A percentile compares a stretch with the other conserved stretches of the same genome.
phyloP scores from a whole-genome alignment of 2,329 filamentous ascomycete genomes.

The Nigrospora oryzae region DNA sequence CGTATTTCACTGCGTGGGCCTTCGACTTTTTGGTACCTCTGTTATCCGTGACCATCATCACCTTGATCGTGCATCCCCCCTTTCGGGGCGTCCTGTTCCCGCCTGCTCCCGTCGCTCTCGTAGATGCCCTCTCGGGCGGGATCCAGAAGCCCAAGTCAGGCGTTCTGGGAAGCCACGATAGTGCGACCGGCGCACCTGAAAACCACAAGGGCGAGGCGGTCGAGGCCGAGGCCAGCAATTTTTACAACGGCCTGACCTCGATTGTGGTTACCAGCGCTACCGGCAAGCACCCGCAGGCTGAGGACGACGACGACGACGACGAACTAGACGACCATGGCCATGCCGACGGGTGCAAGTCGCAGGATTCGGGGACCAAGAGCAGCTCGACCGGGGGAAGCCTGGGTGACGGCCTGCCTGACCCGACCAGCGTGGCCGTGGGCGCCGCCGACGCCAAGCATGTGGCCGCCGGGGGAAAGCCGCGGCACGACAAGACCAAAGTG shows the following conservation, averaged over 20 bases:
- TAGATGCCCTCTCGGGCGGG: conserved; percentile 61
- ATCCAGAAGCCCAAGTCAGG: conserved; percentile 71
- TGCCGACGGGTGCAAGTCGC: no score
- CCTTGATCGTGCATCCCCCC: conserved; percentile 57
- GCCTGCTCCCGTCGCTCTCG: conserved; percentile 66
- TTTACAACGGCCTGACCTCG: conserved; percentile 65
- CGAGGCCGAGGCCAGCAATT: conserved; percentile 74
- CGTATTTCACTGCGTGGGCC: conserved; percentile 57
- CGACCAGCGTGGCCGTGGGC: conserved; percentile 25
- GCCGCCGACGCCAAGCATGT: conserved; percentile 31
- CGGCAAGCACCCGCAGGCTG: conserved; percentile 65
- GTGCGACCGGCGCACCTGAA: conserved; percentile 73
- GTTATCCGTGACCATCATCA: conserved; percentile 48
- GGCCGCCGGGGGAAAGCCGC: conserved; percentile 36
- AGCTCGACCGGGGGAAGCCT: no score
- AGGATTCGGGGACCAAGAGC: not conserved
- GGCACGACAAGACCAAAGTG: conserved; percentile 68
- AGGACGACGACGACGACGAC: conserved; percentile 33
- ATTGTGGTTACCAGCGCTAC: conserved; percentile 68
- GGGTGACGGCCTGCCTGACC: conserved; percentile 20
- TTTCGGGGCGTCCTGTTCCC: conserved; percentile 62
- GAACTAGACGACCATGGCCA: conserved; percentile 4
- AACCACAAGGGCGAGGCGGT: conserved; percentile 77
- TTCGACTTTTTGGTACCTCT: conserved; percentile 63
- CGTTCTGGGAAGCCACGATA: conserved; percentile 67